Conservation (phyloP, 139 green algal species). For the Ettlia oleoabundans region DNA sequence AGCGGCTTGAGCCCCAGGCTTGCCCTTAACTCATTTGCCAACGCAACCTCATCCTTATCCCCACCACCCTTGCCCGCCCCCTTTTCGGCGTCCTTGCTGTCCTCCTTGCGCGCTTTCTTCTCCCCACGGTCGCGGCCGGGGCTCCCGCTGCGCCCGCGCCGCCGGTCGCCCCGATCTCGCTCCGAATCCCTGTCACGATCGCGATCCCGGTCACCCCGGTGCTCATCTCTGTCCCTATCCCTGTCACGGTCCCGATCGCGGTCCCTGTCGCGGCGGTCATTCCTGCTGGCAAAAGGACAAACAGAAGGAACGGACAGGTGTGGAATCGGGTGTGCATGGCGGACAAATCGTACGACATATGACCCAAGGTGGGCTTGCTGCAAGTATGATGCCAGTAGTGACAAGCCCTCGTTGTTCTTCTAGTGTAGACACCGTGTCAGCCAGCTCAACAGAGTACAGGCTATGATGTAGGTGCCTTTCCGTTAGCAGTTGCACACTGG, state of each 20-base stretch:
- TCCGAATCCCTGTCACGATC: conserved; percentile 16
- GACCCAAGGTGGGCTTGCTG: too few species aligned
- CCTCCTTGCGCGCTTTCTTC: not conserved
- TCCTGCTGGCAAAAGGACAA: not conserved
- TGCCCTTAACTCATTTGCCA: conserved; percentile 76
- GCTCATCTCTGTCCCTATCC: conserved; percentile 22
- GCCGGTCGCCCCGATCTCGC: not conserved
- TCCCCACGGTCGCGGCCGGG: not conserved
- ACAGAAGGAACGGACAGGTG: not conserved
- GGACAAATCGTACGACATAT: too few species aligned
- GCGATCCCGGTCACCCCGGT: conserved; percentile 8
- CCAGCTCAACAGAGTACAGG: too few species aligned
- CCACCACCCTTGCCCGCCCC: conserved; percentile 16
- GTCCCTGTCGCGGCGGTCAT: conserved; percentile 15
- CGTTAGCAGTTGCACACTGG: too few species aligned
- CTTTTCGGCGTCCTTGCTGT: too few species aligned
- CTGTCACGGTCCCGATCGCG: not conserved
- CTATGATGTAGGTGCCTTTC: too few species aligned
- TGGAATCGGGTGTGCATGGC: too few species aligned
- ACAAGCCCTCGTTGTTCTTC: too few species aligned
- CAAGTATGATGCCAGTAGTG: too few species aligned
- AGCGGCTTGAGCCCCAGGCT: conserved; percentile 79
- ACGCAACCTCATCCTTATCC: conserved; percentile 49
- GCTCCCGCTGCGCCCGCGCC: conserved; percentile 5
- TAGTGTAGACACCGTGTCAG: too few species aligned